A percentile compares a stretch with the other conserved stretches of the same genome.
These are phyloP conservation scores for Fusarium beomiforme DNA, from an alignment of 2,329 filamentous ascomycete species.

Conservation along the genomic window DNA sequence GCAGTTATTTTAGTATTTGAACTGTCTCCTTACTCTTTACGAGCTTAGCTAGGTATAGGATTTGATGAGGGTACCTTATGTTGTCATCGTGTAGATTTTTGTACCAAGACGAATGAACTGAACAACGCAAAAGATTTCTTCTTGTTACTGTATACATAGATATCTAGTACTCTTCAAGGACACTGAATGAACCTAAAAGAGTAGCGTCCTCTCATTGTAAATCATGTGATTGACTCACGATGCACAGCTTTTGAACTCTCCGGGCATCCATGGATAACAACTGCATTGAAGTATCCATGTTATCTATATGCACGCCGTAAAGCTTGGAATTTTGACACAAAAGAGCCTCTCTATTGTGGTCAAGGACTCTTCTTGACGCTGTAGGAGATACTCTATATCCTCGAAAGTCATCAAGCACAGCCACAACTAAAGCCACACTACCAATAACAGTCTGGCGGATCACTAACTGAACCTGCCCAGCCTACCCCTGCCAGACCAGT, in stretches of 20 bases:
- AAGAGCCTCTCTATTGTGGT: neutral
- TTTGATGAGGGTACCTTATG: neutral
- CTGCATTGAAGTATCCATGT: neutral
- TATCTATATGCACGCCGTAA: neutral
- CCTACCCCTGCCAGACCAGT: constrained; percentile 12
- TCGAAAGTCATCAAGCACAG: neutral
- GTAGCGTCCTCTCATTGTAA: neutral
- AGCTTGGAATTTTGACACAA: neutral
- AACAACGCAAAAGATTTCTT: neutral
- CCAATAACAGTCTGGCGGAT: constrained; percentile 32
- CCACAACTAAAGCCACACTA: constrained; percentile 18
- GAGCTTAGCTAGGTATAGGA: neutral
- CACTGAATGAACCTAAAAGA: neutral
- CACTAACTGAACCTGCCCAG: constrained; percentile 3
- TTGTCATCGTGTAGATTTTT: neutral
- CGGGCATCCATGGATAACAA: too few relatives aligned
- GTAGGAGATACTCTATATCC: neutral
- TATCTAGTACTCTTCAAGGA: too few relatives aligned
- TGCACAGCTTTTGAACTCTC: neutral
- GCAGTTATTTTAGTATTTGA: neutral
- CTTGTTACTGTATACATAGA: neutral
- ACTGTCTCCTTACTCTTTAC: neutral
- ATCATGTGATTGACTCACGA: neutral
- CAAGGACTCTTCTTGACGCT: too few relatives aligned
- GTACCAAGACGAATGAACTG: neutral